Percentiles rank a stretch among this genome's conserved stretches.
Evolutionary conservation across 2,329 filamentous ascomycete genomes (phyloP).

Genomic region (Pseudohalonectria lignicola): DNA sequence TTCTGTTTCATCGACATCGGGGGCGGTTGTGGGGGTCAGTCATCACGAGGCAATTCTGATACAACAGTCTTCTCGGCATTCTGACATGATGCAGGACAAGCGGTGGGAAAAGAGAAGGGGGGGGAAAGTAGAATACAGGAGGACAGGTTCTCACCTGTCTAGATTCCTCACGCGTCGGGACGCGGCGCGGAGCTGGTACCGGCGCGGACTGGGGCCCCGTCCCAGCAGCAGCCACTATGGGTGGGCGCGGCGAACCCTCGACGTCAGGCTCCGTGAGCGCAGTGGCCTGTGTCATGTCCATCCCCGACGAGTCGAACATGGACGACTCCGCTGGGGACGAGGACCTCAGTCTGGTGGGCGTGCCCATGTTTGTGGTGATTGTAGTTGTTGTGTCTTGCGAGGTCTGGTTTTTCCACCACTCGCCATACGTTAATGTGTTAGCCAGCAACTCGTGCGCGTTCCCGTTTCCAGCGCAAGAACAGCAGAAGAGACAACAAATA

Average conservation of each 20-base stretch:
- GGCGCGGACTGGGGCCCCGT: too few species aligned
- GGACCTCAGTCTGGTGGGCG: constrained; percentile 6
- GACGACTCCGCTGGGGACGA: constrained; percentile 33
- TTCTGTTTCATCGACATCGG: constrained; percentile 28
- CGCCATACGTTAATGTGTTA: too few species aligned
- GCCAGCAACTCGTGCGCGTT: too few species aligned
- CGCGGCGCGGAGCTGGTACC: background rate
- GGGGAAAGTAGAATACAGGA: too few species aligned
- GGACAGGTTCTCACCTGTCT: constrained; percentile 28
- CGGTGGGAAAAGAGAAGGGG: background rate
- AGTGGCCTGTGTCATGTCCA: constrained; percentile 37
- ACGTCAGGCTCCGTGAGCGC: constrained; percentile 37
- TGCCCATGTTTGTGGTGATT: background rate
- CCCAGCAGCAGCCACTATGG: too few species aligned
- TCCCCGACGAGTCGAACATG: constrained; percentile 35
- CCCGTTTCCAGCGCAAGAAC: background rate
- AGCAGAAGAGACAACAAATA: background rate
- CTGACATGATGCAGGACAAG: background rate
- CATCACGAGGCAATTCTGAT: too few species aligned
- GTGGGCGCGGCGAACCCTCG: constrained; percentile 10
- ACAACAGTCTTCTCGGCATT: background rate
- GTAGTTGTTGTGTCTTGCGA: background rate
- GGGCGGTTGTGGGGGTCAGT: background rate
- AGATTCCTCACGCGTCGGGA: constrained; percentile 36
- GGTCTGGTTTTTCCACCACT: too few species aligned